Evolutionary conservation across 805 yeast species (phyloP), one percentile per base, ranked within the genome.

Genomic region (Wickerhamomyces alni): DNA sequence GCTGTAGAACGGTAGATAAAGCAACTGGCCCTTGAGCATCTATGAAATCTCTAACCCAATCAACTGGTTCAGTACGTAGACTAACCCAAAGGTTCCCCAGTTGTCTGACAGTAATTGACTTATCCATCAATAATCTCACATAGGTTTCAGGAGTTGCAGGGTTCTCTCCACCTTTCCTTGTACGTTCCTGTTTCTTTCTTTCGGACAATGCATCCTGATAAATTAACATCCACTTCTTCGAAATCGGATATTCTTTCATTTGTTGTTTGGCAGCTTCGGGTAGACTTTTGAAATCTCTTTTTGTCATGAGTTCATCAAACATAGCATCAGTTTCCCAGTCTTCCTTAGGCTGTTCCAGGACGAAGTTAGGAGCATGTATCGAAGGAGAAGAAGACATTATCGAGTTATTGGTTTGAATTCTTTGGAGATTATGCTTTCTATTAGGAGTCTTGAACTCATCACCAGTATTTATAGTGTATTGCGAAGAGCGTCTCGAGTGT

Each of bases 141-240:
- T 84, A 91, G 50, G 74, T 79, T 46, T 78, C 87, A 2, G 93
- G 96, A 18, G 80, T 46, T 13, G 44, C 48, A 15, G 43, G 50
- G 32, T 40, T 44, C 10, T 53, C 58, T 17, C 60, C 51, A 39
- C 48, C 40, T 42, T 50, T 43, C 31, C 46, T 54, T 13, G 68
- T 61, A 33, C 69, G 59, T 40, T 66, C 65, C 38, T 60, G 54
- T 48, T 82, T 77, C 52, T 82, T 82, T 52, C 69, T 69, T 52
- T 88, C 96, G 7, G 89, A 75, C 34, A 86, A 70, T 18, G 82
- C 78, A 58, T 88, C 96, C 59, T 89, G 97, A 48, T 83, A 78
- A 30, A 89, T 82, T 48, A 89, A 70, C 82, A 86, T 80, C 95
- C 96, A 88, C 62, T 91, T 91, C 52, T 87, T 86, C 36, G 82